Evolutionary conservation across 176 grass and related monocot species (phyloP).

Genomic region (Juncus inflexus): DNA sequence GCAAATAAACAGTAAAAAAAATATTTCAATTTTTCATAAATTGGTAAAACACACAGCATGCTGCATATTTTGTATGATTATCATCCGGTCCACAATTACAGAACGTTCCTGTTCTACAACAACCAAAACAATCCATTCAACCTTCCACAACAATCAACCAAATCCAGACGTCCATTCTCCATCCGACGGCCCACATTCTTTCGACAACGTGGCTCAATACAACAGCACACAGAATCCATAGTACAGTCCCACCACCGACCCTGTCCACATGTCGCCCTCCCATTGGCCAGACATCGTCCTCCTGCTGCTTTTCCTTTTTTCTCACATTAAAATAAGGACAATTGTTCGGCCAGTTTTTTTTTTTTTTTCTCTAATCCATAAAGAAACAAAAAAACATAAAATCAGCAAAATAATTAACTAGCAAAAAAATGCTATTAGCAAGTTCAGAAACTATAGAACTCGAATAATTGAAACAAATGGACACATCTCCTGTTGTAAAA

Average conservation of each 20-base stretch:
- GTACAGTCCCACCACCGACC: conserved; percentile 1
- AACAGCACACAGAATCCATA: not conserved
- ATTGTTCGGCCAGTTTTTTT: not conserved
- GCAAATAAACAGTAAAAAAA: too few species aligned
- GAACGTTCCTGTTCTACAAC: too few species aligned
- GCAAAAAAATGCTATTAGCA: too few species aligned
- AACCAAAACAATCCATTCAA: too few species aligned
- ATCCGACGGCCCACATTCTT: not conserved
- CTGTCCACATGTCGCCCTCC: not conserved
- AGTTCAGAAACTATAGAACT: too few species aligned
- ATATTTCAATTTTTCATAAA: too few species aligned
- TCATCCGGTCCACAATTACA: too few species aligned
- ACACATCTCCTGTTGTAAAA: not conserved
- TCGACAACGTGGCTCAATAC: not conserved
- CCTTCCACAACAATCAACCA: not conserved
- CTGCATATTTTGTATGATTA: too few species aligned
- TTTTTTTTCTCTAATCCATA: not conserved
- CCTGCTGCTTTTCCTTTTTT: not conserved
- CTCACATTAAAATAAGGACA: not conserved
- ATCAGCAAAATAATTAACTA: too few species aligned
- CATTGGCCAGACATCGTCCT: not conserved
- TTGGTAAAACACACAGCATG: too few species aligned
- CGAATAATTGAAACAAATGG: not conserved
- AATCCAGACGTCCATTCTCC: not conserved
- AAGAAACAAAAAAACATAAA: too few species aligned